Evolutionary conservation across 2,329 filamentous ascomycete species (phyloP), one percentile per base, ranked within the genome.

Genomic region (Pestalotiopsis sp.): DNA sequence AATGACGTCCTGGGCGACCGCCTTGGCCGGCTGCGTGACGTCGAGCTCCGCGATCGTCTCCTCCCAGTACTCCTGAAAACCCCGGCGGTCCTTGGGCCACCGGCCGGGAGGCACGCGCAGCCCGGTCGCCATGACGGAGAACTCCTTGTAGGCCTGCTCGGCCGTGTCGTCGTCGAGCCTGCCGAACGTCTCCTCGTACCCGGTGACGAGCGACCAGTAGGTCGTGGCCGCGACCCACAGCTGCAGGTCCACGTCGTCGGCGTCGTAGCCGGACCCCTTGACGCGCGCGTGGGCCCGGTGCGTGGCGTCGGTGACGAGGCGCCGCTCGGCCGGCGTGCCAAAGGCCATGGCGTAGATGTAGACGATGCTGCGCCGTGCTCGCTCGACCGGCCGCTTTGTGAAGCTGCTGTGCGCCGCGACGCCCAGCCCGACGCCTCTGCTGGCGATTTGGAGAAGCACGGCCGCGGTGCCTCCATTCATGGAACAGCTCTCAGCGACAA

Each of bases 341-440:
- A 71, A 71, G 27, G 67, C 61, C 70, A 71, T 71, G 23, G 41
- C 66, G 60, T 71, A 72, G 60, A 72, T 68, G 60, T 68, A 68
- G 5, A 65, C 49, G 6, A 68, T n/a, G 60, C 25, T 57, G 14
- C 60, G 41, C 7, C 66, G 66, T 12, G 52, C 41, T 14, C 66
- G 66, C 41, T 68, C 66, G 11, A 68, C 27, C 4, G 66, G 66
- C 3, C 66, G 66, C 41, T 57, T 49, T 1, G 66, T 65, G 61
- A 68, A 68, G 60, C 61, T 68, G 60, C 66, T 68, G 60, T 68
- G 66, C 14, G 23, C 66, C 2, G 45, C 25, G 17, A 68, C 66
- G 36, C 66, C 66, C 7, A 31, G 20, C 7, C 60, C 66, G 17
- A 68, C 66, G 36, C 66, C 66, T 17, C n/a, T 36, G 27, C 52